phyloP scores from a whole-genome alignment of 805 yeast genomes.

The Aciculoconidium aculeatum region DNA sequence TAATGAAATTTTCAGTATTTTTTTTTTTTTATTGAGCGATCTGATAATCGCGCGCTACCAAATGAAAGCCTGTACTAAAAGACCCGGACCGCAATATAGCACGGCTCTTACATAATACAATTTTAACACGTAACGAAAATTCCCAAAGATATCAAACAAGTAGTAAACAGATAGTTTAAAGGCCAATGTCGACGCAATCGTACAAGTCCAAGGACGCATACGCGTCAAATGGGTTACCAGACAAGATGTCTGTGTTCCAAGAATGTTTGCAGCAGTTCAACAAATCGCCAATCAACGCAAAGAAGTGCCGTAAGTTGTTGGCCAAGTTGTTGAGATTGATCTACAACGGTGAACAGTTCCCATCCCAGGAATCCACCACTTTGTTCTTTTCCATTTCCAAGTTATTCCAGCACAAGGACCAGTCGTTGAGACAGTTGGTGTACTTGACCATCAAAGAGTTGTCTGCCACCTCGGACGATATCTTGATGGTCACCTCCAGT shows the following conservation, averaged over 20 bases:
- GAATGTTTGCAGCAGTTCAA: slow-evolving; percentile 91
- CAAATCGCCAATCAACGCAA: slow-evolving; percentile 83
- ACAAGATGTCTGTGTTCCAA: slow-evolving; percentile 96
- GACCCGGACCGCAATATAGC: too few species aligned
- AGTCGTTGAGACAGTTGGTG: slow-evolving; percentile 84
- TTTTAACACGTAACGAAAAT: too few species aligned
- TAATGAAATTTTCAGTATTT: not conserved
- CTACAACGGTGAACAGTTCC: slow-evolving; percentile 82
- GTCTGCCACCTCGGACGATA: slow-evolving; percentile 78
- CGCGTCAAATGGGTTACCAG: slow-evolving; percentile 62
- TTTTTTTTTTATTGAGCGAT: not conserved
- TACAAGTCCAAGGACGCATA: slow-evolving; percentile 80
- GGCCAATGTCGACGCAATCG: slow-evolving; percentile 79
- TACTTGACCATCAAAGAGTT: slow-evolving; percentile 92
- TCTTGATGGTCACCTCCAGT: slow-evolving; percentile 95
- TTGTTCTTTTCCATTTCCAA: slow-evolving; percentile 91
- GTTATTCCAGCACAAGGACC: slow-evolving; percentile 87
- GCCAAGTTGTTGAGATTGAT: slow-evolving; percentile 79
- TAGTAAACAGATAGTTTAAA: slow-evolving; percentile 9
- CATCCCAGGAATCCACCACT: slow-evolving; percentile 83
- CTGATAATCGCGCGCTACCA: slow-evolving; percentile 1
- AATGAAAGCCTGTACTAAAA: slow-evolving; percentile 4
- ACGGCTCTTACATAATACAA: too few species aligned
- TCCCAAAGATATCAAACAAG: too few species aligned
- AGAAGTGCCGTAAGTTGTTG: slow-evolving; percentile 75